Evolutionary conservation across 148 eudicot species (phyloP).

Genomic region (Dianthus caryophyllus): DNA sequence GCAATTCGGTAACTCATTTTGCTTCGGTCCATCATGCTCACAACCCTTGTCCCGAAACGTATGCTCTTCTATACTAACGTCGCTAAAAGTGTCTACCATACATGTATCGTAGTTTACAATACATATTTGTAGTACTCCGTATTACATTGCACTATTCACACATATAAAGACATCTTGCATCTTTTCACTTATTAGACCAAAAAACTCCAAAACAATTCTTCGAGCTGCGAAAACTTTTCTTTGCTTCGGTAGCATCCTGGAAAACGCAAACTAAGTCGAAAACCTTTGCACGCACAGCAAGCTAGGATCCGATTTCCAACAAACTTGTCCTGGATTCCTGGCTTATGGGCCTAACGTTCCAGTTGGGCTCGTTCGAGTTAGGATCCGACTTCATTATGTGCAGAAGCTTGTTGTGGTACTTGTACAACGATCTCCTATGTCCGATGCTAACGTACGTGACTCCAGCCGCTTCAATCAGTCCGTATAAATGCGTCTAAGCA

Average conservation of each 20-base stretch:
- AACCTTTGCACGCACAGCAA: not conserved
- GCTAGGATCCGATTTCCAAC: conserved; percentile 26
- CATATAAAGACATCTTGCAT: not conserved
- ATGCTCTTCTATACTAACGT: too few species aligned
- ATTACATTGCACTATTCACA: not conserved
- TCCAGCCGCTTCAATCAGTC: conserved; percentile 62
- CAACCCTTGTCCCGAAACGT: too few species aligned
- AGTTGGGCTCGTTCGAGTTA: conserved; percentile 37
- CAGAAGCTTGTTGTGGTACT: conserved; percentile 57
- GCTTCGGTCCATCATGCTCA: too few species aligned
- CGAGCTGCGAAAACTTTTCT: not conserved
- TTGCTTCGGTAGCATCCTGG: not conserved
- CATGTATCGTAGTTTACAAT: not conserved
- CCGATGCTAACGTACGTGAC: conserved; percentile 78
- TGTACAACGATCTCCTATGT: conserved; percentile 59
- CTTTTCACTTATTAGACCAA: not conserved
- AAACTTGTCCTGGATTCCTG: conserved; percentile 30
- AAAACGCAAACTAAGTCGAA: not conserved
- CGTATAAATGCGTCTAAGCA: conserved; percentile 68
- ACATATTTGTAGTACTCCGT: too few species aligned
- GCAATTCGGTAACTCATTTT: too few species aligned
- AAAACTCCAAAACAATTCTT: not conserved
- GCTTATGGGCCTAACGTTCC: conserved; percentile 53
- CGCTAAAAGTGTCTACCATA: not conserved
- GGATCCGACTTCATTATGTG: conserved; percentile 46